Conservation (phyloP, 108 stramenopile species). For the Fistulifera pelliculosa region DNA sequence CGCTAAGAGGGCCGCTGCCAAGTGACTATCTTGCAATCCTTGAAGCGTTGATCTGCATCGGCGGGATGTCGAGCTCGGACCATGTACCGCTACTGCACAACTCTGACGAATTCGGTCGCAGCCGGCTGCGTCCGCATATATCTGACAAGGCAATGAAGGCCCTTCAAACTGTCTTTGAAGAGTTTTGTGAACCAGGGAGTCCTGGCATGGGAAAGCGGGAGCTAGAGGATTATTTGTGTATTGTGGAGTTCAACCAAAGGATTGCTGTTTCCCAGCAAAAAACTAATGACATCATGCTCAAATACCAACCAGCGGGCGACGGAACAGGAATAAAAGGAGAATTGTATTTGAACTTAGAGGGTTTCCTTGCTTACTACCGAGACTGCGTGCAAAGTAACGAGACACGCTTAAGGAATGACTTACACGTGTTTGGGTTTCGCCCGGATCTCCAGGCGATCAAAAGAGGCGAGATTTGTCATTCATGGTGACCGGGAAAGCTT, state of each 20-base stretch:
- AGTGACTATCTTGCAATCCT: constrained; percentile 33
- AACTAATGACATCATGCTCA: constrained; percentile 66
- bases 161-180: constrained; percentile 49
- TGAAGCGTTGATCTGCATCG: constrained; percentile 61
- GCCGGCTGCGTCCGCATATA: constrained; percentile 35
- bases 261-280: constrained; percentile 49
- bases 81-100: constrained; percentile 48
- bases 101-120: constrained; percentile 38
- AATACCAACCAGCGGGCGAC: not conserved
- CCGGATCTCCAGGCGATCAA: constrained; percentile 55
- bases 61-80: constrained; percentile 35
- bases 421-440: constrained; percentile 72
- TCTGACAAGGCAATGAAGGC: constrained; percentile 36
- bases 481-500: not conserved
- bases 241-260: constrained; percentile 28
- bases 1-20: constrained; percentile 12
- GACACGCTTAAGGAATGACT: constrained; percentile 44
- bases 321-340: not conserved
- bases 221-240: constrained; percentile 69
- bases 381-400: constrained; percentile 61
- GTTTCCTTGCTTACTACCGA: constrained; percentile 85
- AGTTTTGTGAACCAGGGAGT: constrained; percentile 38
- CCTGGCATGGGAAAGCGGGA: constrained; percentile 61
- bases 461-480: constrained; percentile 17
- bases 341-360: constrained; percentile 54